Conservation (phyloP, 2,329 filamentous ascomycete species). For the Aspergillus phoenicis region DNA sequence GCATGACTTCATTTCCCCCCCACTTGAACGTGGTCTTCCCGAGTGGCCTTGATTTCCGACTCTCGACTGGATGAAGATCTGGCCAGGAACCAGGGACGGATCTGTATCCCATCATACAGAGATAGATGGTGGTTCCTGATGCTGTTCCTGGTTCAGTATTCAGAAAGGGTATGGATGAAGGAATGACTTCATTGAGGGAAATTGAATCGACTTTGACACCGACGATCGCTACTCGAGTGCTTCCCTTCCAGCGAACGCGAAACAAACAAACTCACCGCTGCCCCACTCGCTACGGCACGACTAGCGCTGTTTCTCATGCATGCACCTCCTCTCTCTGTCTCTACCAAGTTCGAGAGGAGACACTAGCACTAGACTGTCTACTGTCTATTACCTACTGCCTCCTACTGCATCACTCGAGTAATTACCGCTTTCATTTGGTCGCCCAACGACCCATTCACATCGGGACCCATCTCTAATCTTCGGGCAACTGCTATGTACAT, state of each 20-base stretch:
- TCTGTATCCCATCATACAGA: too few relatives aligned
- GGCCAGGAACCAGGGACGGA: too few relatives aligned
- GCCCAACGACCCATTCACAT: background rate
- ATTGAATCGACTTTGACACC: too few relatives aligned
- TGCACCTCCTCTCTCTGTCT: background rate
- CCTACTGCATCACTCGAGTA: background rate
- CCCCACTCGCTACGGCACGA: background rate
- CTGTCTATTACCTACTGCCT: background rate
- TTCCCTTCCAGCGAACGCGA: background rate
- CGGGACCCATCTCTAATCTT: background rate
- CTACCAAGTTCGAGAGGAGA: background rate
- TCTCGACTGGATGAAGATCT: too few relatives aligned
- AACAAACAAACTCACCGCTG: slow-evolving; percentile 5
- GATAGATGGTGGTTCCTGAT: too few relatives aligned
- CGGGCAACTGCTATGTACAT: background rate
- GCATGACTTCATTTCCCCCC: slow-evolving; percentile 7
- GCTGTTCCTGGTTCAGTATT: too few relatives aligned
- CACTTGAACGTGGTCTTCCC: too few relatives aligned
- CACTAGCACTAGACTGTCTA: background rate
- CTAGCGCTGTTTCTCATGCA: background rate
- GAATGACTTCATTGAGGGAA: too few relatives aligned
- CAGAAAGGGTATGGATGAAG: too few relatives aligned
- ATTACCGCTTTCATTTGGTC: background rate
- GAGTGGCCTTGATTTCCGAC: background rate
- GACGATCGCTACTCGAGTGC: too few relatives aligned